phyloP scores from a whole-genome alignment of 345 rosid species.

The Bruguiera sexangula region DNA sequence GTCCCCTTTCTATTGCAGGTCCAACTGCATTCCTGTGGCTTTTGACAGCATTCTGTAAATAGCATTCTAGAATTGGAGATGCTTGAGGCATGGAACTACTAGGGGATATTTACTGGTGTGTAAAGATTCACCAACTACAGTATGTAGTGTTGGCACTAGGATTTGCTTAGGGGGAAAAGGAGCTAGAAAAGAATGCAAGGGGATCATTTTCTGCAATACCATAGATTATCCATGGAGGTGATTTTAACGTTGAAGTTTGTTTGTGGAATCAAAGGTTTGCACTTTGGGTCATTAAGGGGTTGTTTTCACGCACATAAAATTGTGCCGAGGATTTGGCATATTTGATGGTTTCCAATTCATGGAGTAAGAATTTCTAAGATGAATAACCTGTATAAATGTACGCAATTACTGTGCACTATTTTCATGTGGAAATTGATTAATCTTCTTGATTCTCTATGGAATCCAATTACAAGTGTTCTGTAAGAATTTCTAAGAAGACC shows the following conservation, averaged over 20 bases:
- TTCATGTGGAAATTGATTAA: no score
- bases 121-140: conserved; percentile 14
- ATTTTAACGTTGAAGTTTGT: background rate
- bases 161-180: conserved; percentile 9
- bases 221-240: background rate
- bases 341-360: no score
- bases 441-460: no score
- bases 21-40: conserved; percentile 1
- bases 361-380: no score
- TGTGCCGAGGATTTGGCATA: background rate
- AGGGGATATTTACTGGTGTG: conserved; percentile 18
- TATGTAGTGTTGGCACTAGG: background rate
- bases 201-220: background rate
- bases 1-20: conserved; percentile 20
- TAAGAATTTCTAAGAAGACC: background rate
- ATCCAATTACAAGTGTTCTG: no score
- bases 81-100: conserved; percentile 4
- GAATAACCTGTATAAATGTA: no score
- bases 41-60: conserved; percentile 20
- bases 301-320: background rate
- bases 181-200: background rate
- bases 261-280: background rate
- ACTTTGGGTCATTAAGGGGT: background rate
- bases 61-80: conserved; percentile 20
- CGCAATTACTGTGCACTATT: no score